Base-by-base conservation (phyloP, 176 grass and related monocot species). In the Oryza meridionalis region DNA sequence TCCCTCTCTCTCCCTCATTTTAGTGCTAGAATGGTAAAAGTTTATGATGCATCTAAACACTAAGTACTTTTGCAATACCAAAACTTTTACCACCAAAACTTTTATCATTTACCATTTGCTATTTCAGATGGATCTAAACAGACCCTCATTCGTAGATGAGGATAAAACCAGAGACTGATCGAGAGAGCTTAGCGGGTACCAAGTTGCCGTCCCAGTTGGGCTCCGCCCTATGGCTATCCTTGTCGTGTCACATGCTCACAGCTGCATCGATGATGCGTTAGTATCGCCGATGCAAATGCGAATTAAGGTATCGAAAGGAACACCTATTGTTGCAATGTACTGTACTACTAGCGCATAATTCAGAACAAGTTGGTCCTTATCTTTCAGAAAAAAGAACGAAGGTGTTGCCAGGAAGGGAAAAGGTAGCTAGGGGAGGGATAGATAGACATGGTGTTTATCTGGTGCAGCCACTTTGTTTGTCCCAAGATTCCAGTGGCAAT, bases 161-260 rank as follows among this genome's bases (percentile, higher is more conserved):
- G 73, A 58, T 58, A 55, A 19, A 4, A 9, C 11, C 19, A 22
- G 21, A 21, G 55, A 61, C 55, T 62, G 58, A 62, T 62, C 58
- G 58, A 62, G 58, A 11, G 5, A 43, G 32, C 29, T 31, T 31
- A 31, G 29, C 55, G 21, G 29, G 24, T 22, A 29, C 70, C 13
- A 76, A 75, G 42, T 50, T 76, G 27, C 44, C 35, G 31, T 33
- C 82, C 29, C 44, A n/a, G 29, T 84, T 65, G 65, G 21, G 38
- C 69, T 71, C 11, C n/a, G 42, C 65, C 38, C n/a, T 47, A 31
- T 31, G 29, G 29, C 29, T 31, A 29, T 83, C 81, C 81, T 43
- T 79, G 55, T 79, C 81, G 58, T 62, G 58, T 62, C n/a, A 58
- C 53, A 58, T 1, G 53, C 16, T 19, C 17, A 21, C 53, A n/a